A percentile compares a stretch with the other conserved stretches of the same genome.
These are phyloP conservation scores for Lentinula sp. DNA, from an alignment of 768 basidiomycete genomes.

Conservation along the genomic window DNA sequence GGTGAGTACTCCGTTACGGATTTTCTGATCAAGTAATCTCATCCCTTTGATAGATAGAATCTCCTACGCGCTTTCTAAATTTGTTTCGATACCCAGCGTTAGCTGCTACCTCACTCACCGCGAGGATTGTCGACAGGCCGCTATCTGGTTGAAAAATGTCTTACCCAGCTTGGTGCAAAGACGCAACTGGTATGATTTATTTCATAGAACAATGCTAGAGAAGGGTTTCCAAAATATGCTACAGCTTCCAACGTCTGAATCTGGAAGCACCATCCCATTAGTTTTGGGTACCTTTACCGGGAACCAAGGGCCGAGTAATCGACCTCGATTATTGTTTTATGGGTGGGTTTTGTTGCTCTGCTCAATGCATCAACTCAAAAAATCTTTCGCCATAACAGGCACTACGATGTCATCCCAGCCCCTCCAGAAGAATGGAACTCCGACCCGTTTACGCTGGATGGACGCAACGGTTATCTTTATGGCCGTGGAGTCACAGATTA, in stretches of 20 bases:
- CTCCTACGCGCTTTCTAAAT: constrained; percentile 71
- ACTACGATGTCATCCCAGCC: constrained; percentile 96
- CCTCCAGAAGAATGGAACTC: constrained; percentile 69
- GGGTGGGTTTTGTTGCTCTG: constrained; percentile 43
- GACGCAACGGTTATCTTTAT: constrained; percentile 84
- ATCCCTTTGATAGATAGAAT: constrained; percentile 2
- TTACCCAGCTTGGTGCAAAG: constrained; percentile 83
- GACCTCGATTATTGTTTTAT: constrained; percentile 84
- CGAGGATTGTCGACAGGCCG: constrained; percentile 91
- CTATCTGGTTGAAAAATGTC: constrained; percentile 88
- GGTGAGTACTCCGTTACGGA: constrained; percentile 2
- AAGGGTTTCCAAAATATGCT: neutral
- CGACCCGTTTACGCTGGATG: constrained; percentile 77
- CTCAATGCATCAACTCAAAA: neutral
- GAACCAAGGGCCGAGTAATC: constrained; percentile 47
- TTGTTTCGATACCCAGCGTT: constrained; percentile 84
- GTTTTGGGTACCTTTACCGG: constrained; percentile 87
- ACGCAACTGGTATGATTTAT: constrained; percentile 53
- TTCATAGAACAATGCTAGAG: neutral
- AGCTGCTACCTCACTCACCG: constrained; percentile 59
- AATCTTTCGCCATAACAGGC: constrained; percentile 36
- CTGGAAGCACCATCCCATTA: constrained; percentile 64
- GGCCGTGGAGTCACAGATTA: constrained; percentile 92
- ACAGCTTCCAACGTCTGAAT: constrained; percentile 70
- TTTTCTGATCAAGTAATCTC: neutral